Evolutionary conservation across 2,329 filamentous ascomycete species (phyloP), one percentile per base, ranked within the genome.

Genomic region (Macrophomina tecta): DNA sequence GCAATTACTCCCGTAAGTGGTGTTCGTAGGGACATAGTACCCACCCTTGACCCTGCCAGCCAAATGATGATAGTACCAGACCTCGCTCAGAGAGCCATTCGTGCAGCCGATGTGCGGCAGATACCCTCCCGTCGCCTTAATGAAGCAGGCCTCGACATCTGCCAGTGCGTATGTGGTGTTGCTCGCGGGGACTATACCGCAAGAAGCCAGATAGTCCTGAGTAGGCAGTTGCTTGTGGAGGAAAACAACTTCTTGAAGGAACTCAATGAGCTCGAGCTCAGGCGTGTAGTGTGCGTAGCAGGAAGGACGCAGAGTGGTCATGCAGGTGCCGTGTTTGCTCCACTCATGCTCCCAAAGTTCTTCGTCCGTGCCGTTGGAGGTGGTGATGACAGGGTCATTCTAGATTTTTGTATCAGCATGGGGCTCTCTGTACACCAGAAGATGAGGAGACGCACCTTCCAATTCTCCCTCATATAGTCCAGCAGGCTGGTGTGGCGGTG

Each of bases 281-380:
- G 84, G 77, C 65, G 82, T 78, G 72, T 86, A 85, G 65, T 84
- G 78, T 45, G 81, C 80, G 79, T 91, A 92, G 82, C 90, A 92
- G 30, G 79, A 73, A 0, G 89, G 85, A 1, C 88, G 79, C 53
- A 92, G 84, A 0, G 90, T 92, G 74, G 86, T 89, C 73, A 92
- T 87, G 79, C 90, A 92, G 14, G 89, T 91, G 42, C 91, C 90
- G 76, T 92, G 89, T 76, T 90, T 91, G 76, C 84, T 83, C 86
- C 88, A 92, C 74, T 92, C 90, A 77, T 91, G 88, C 71, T 86
- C 83, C 89, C 90, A 92, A 72, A 92, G 87, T 11, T 79, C 79
- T 71, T 89, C 85, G 70, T 90, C 86, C 51, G 64, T 66, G 42
- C 64, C 64, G 28, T 66, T 60, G n/a, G 64, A 36, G 1, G 64